A percentile compares a stretch with the other conserved stretches of the same genome.
These are phyloP conservation scores for Akanthomyces muscarius DNA, from an alignment of 2,329 filamentous ascomycete species.

Conservation along the genomic window DNA sequence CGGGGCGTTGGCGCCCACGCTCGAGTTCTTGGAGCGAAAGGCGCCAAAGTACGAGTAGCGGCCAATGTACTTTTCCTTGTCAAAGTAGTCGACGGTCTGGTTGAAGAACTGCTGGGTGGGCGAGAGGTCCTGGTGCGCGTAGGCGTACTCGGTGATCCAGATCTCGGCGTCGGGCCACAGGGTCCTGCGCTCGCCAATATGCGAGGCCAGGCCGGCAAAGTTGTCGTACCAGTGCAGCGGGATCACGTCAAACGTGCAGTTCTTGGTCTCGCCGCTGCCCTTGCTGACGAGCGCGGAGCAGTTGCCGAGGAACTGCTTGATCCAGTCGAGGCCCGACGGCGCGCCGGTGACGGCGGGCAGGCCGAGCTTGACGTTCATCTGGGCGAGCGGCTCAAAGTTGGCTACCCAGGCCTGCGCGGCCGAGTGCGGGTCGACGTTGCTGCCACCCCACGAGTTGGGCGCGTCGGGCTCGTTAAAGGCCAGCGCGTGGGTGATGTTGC, in stretches of 20 bases:
- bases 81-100: constrained; percentile 60
- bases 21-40: constrained; percentile 65
- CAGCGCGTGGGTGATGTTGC: constrained; percentile 64
- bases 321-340: constrained; percentile 59
- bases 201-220: constrained; percentile 63
- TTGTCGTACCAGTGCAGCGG: constrained; percentile 66
- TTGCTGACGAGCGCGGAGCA: constrained; percentile 57
- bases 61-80: constrained; percentile 51
- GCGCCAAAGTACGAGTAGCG: constrained; percentile 74
- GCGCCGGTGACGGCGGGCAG: constrained; percentile 67
- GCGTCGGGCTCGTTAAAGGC: constrained; percentile 78
- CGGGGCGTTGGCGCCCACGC: constrained; percentile 68
- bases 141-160: constrained; percentile 78
- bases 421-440: constrained; percentile 51
- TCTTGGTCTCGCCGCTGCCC: constrained; percentile 32
- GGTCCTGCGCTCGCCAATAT: constrained; percentile 51
- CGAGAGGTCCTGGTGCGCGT: constrained; percentile 50
- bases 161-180: constrained; percentile 57
- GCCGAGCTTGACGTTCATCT: constrained; percentile 62
- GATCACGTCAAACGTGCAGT: constrained; percentile 62
- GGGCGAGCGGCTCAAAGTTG: constrained; percentile 65
- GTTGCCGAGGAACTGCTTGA: constrained; percentile 59
- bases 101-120: constrained; percentile 66
- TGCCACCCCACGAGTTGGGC: constrained; percentile 52
- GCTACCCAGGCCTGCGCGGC: constrained; percentile 68